These are phyloP conservation scores for Physcomitrium patens DNA, from an alignment of 225 moss, liverwort and hornwort species.

Conservation along the genomic window DNA sequence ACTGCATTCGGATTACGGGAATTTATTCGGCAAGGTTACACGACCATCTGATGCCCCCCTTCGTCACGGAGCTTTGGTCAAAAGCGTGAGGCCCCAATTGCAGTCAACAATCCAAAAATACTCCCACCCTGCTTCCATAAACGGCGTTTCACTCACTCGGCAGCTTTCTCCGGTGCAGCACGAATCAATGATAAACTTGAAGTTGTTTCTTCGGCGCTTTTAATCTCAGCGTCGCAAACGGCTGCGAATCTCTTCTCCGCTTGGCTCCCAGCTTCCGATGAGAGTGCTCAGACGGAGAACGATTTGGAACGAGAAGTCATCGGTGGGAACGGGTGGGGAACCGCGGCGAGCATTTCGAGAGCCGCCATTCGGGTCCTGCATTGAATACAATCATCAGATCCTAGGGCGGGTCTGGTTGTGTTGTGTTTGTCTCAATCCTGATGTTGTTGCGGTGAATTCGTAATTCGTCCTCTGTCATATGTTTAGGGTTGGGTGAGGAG, in stretches of 20 bases:
- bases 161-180: too few relatives aligned
- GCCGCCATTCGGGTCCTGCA: constrained; percentile 43
- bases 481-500: constrained; percentile 38
- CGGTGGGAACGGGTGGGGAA: not conserved
- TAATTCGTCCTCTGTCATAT: not conserved
- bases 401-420: constrained; percentile 10
- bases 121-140: too few relatives aligned
- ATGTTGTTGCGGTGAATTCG: not conserved
- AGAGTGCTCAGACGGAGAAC: constrained; percentile 28
- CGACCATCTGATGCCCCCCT: too few relatives aligned
- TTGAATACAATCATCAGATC: constrained; percentile 27
- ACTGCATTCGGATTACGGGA: constrained; percentile 6
- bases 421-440: constrained; percentile 19
- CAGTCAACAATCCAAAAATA: too few relatives aligned
- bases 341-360: constrained; percentile 2
- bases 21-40: not conserved
- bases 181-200: too few relatives aligned
- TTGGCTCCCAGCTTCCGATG: constrained; percentile 14
- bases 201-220: too few relatives aligned
- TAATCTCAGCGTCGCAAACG: too few relatives aligned
- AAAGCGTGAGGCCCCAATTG: too few relatives aligned
- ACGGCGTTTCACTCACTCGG: too few relatives aligned
- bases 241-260: not conserved
- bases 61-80: too few relatives aligned
- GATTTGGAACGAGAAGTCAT: constrained; percentile 20